phyloP scores from a whole-genome alignment of 306 rosid genomes.

The Pterocarpus macrocarpus region DNA sequence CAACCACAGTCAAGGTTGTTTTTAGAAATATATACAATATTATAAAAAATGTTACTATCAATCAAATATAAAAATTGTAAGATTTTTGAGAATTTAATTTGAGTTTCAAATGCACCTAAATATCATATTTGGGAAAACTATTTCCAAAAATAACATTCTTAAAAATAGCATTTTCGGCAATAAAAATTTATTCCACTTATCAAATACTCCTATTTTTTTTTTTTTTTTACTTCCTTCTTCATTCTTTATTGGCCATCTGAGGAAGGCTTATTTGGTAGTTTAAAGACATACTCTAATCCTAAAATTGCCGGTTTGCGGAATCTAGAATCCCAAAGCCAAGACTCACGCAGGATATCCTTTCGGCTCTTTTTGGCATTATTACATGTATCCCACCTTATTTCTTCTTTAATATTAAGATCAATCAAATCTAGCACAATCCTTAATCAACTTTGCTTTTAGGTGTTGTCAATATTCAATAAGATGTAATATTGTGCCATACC shows the following conservation, averaged over 20 bases:
- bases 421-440: neutral
- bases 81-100: too few species aligned
- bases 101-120: too few species aligned
- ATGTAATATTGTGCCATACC: neutral
- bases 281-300: conserved; percentile 29
- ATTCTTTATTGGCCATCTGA: conserved; percentile 46
- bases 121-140: too few species aligned
- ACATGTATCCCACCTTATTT: neutral
- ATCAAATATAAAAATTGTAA: too few species aligned
- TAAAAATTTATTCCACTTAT: too few species aligned
- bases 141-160: too few species aligned
- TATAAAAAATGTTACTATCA: too few species aligned
- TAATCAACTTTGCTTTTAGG: neutral
- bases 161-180: too few species aligned
- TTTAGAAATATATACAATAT: too few species aligned
- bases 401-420: neutral
- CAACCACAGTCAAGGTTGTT: too few species aligned
- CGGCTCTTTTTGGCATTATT: neutral
- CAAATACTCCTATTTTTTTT: too few species aligned
- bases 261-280: conserved; percentile 57
- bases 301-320: conserved; percentile 22
- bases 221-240: neutral
- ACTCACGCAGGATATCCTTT: neutral
- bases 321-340: neutral
- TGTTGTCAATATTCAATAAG: neutral